Base-by-base conservation (phyloP, 768 basidiomycete species). In the Lentinula boryana region DNA sequence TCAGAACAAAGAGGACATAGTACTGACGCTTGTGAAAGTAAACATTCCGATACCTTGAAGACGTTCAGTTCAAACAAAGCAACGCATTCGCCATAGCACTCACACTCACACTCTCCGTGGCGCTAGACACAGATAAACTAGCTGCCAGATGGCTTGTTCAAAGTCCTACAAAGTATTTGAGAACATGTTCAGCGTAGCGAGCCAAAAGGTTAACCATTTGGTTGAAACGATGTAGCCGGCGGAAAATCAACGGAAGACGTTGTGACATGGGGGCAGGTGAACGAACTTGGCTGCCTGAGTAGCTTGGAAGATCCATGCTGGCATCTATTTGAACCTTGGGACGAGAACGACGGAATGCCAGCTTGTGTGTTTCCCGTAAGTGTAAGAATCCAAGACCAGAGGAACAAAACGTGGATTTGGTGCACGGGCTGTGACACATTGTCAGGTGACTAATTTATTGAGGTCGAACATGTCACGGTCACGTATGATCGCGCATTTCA, bases 11-110 rank as follows among this genome's bases (percentile, higher is more conserved):
- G 4, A 33, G 10, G 6, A 33, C 0, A 49, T 7, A 54, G 31
- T 23, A 74, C 87, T 68, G 70, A 95, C 95, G 93, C 75, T 95
- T 95, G 75, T 97, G 95, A 69, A 95, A 97, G 71, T 98, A 98
- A 6, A 97, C 95, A 74, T 98, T 96, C 54, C 94, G 88, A 73
- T 97, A 95, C 16, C 91, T 93, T 67, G 8, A 9, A 32, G 49
- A 18, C 44, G 55, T 21, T 63, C 32, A 63, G 52, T 54, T 49
- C 9, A 33, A 36, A 21, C 38, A 46, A 44, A 65, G 54, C 40
- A 21, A 32, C 56, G 57, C 43, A 32, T 51, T 52, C 32, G 31
- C 51, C 53, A 60, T 52, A 60, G 52, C 62, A 65, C 61, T 66
- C 64, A 64, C 56, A 74, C 77, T 73, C 67, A 97, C 88, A 98